Percentiles rank a stretch among this genome's conserved stretches.
These are phyloP conservation scores for Erigeron canadensis DNA, from an alignment of 129 eudicot species.

Conservation along the genomic window DNA sequence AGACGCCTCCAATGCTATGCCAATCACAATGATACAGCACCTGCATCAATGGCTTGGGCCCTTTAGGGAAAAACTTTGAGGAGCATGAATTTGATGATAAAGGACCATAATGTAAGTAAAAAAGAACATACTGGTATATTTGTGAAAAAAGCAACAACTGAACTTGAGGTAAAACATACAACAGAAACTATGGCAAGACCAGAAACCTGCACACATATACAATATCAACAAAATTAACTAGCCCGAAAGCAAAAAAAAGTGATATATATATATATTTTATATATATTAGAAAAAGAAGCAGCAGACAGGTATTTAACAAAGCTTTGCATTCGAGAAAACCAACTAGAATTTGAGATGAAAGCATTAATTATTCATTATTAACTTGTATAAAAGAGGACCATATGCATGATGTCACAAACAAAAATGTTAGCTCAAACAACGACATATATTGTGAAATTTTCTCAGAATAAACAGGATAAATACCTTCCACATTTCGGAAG, in stretches of 20 bases:
- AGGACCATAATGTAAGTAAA: background rate
- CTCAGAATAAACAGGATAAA: background rate
- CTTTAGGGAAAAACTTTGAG: slow-evolving; percentile 19
- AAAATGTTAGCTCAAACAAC: slow-evolving; percentile 13
- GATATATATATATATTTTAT: background rate
- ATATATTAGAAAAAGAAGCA: background rate
- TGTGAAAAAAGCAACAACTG: slow-evolving; percentile 68
- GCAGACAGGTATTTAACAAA: slow-evolving; percentile 1
- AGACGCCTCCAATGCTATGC: slow-evolving; percentile 46
- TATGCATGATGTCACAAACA: background rate
- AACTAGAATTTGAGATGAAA: slow-evolving; percentile 13
- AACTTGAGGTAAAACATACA: slow-evolving; percentile 73
- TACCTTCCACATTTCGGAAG: slow-evolving; percentile 96
- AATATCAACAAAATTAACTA: background rate
- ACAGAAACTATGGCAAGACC: slow-evolving; percentile 86
- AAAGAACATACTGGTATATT: slow-evolving; percentile 70
- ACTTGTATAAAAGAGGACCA: slow-evolving; percentile 5
- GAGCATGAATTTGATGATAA: slow-evolving; percentile 10
- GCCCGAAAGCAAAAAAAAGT: background rate
- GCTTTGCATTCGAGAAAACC: slow-evolving; percentile 3
- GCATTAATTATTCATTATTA: background rate
- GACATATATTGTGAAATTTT: slow-evolving; percentile 12
- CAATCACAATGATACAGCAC: slow-evolving; percentile 78
- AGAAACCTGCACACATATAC: slow-evolving; percentile 58
- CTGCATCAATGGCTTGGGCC: slow-evolving; percentile 40